Evolutionary conservation across 805 yeast genomes (phyloP).

Genomic region (Candida montana): DNA sequence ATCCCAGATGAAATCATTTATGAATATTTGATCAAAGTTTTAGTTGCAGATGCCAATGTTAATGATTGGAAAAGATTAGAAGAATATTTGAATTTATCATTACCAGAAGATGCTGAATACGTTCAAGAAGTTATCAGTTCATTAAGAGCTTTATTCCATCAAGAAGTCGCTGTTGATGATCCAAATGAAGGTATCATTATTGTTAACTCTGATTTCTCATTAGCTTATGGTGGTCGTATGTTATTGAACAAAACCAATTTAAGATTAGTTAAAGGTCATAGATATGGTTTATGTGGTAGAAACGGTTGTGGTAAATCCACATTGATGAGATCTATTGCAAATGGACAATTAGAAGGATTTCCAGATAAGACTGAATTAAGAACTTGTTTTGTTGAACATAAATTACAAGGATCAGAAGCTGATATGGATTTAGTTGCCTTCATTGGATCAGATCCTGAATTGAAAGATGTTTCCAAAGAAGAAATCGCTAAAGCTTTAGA

Average conservation of each 20-base stretch:
- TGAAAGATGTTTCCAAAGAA: constrained; percentile 53
- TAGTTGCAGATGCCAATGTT: constrained; percentile 64
- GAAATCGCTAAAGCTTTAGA: constrained; percentile 73
- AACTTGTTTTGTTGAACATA: constrained; percentile 97
- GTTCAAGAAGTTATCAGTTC: constrained; percentile 41
- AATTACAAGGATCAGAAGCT: constrained; percentile 90
- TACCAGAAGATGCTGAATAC: constrained; percentile 33
- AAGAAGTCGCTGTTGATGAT: constrained; percentile 49
- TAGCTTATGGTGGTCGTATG: constrained; percentile 98
- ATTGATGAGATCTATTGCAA: constrained; percentile 92
- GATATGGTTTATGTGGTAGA: constrained; percentile 97
- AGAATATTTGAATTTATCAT: constrained; percentile 45
- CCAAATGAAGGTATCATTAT: constrained; percentile 82
- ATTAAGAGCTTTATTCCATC: constrained; percentile 50
- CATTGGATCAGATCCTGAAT: constrained; percentile 85
- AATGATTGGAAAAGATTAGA: constrained; percentile 62
- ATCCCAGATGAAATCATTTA: constrained; percentile 34
- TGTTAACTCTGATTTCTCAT: constrained; percentile 89
- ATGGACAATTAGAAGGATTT: constrained; percentile 96
- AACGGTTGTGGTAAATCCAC: constrained; percentile 99
- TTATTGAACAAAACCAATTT: constrained; percentile 86
- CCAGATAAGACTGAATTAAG: constrained; percentile 81
- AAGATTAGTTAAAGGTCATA: constrained; percentile 86
- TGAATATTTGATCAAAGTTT: constrained; percentile 46
- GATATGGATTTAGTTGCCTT: constrained; percentile 83